phyloP scores from a whole-genome alignment of 163 green algal genomes.

The Coccomyxa subellipsoidea region DNA sequence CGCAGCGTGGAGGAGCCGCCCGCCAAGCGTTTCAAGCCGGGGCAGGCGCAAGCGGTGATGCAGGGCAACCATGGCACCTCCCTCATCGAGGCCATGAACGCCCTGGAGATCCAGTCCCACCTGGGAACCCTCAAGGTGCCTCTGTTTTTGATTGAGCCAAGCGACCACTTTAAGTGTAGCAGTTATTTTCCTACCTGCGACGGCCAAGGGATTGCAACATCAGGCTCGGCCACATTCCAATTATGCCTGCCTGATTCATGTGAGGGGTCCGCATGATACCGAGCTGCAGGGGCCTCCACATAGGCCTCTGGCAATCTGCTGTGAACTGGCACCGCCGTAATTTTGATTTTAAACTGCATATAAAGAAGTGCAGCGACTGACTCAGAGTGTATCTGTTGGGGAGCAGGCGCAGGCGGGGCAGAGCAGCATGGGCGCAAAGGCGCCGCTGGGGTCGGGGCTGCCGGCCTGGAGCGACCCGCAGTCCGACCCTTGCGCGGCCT shows the following conservation, averaged over 20 bases:
- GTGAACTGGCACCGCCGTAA: too few relatives aligned
- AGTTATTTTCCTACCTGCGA: too few relatives aligned
- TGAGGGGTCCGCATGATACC: too few relatives aligned
- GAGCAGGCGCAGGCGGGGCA: neutral
- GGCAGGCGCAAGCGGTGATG: slow-evolving; percentile 18
- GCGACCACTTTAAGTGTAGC: too few relatives aligned
- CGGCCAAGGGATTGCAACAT: too few relatives aligned
- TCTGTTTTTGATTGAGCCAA: neutral
- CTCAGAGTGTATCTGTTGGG: neutral
- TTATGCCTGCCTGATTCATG: too few relatives aligned
- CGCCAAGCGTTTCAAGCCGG: slow-evolving; percentile 32
- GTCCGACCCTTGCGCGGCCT: slow-evolving; percentile 61
- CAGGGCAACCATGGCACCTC: slow-evolving; percentile 65
- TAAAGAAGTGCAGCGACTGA: too few relatives aligned
- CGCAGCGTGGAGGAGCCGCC: slow-evolving; percentile 20
- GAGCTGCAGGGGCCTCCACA: too few relatives aligned
- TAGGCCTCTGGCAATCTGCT: too few relatives aligned
- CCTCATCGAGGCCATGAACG: slow-evolving; percentile 85
- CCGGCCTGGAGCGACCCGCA: slow-evolving; percentile 10
- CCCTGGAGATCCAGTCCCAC: slow-evolving; percentile 74
- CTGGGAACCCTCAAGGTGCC: slow-evolving; percentile 35
- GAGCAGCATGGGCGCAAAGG: neutral
- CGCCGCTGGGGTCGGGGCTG: neutral
- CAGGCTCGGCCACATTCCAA: too few relatives aligned
- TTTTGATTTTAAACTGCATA: too few relatives aligned